A percentile compares a stretch with the other conserved stretches of the same genome.
Conservation (phyloP, 1,139 yeast genomes). For the Pichia sp. region DNA sequence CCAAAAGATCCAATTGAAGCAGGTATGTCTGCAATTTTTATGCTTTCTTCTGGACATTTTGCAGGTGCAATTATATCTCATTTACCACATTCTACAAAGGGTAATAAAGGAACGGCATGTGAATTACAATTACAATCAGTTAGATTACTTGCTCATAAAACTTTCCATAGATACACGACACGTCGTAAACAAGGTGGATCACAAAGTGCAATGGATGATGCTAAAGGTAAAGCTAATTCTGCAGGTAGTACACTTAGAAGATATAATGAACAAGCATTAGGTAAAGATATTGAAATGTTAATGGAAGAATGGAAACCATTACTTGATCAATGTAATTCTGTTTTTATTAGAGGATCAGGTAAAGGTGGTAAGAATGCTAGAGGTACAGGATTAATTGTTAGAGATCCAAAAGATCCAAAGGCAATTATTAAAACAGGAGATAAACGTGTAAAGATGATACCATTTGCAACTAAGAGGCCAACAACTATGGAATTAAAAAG, state of each 20-base stretch:
- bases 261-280: constrained; percentile 79
- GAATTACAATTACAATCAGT: constrained; percentile 54
- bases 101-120: constrained; percentile 43
- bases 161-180: constrained; percentile 92
- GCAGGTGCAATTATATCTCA: constrained; percentile 92
- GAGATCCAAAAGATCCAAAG: constrained; percentile 40
- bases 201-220: constrained; percentile 86
- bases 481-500: constrained; percentile 74
- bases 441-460: constrained; percentile 58
- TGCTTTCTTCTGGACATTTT: constrained; percentile 98
- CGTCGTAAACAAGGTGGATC: constrained; percentile 98
- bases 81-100: constrained; percentile 48
- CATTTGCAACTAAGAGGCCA: constrained; percentile 87
- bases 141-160: constrained; percentile 65
- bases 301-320: constrained; percentile 58
- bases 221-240: constrained; percentile 91
- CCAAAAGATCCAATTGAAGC: constrained; percentile 17
- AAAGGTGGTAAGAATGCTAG: constrained; percentile 32
- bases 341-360: constrained; percentile 85
- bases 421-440: constrained; percentile 45
- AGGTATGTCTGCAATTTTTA: constrained; percentile 64
- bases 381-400: constrained; percentile 56
- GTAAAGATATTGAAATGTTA: constrained; percentile 66
- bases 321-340: constrained; percentile 54
- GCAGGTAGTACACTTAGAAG: constrained; percentile 92